Conservation (phyloP, 2,329 filamentous ascomycete species). For the Aquanectria penicillioides region DNA sequence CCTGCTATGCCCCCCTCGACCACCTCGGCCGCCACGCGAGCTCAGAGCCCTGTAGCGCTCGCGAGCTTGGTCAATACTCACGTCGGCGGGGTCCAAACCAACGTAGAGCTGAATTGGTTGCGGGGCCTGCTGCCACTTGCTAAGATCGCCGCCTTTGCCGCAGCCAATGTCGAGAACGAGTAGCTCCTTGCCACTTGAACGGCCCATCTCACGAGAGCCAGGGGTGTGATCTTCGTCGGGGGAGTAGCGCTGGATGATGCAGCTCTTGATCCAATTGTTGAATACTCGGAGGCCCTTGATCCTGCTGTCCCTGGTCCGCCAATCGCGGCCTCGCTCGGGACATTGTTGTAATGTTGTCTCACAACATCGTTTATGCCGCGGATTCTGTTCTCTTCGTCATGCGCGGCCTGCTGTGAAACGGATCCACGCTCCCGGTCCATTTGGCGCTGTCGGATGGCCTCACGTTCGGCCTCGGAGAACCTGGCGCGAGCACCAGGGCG, state of each 20-base stretch:
- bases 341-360: conserved; percentile 93
- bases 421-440: conserved; percentile 63
- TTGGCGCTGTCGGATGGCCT: conserved; percentile 72
- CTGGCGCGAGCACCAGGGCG: conserved; percentile 73
- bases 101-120: conserved; percentile 93
- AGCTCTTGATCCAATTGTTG: conserved; percentile 99
- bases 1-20: conserved; percentile 59
- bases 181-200: conserved; percentile 67
- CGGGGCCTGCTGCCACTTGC: conserved; percentile 96
- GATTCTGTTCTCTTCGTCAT: conserved; percentile 52
- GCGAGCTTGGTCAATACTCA: conserved; percentile 89
- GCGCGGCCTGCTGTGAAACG: conserved; percentile 48
- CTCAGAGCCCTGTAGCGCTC: conserved; percentile 83
- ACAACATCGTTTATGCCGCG: conserved; percentile 83
- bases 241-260: conserved; percentile 95
- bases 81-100: conserved; percentile 90
- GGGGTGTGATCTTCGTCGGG: conserved; percentile 79
- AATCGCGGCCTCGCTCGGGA: conserved; percentile 91
- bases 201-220: conserved; percentile 64
- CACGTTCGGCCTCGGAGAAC: conserved; percentile 73
- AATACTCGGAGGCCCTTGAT: conserved; percentile 95
- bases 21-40: conserved; percentile 65
- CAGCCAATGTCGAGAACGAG: conserved; percentile 94
- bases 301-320: conserved; percentile 91
- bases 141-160: conserved; percentile 94